A percentile compares a stretch with the other conserved stretches of the same genome.
Evolutionary conservation across 139 green algal genomes (phyloP).

Genomic region (Volvox reticuliferus): DNA sequence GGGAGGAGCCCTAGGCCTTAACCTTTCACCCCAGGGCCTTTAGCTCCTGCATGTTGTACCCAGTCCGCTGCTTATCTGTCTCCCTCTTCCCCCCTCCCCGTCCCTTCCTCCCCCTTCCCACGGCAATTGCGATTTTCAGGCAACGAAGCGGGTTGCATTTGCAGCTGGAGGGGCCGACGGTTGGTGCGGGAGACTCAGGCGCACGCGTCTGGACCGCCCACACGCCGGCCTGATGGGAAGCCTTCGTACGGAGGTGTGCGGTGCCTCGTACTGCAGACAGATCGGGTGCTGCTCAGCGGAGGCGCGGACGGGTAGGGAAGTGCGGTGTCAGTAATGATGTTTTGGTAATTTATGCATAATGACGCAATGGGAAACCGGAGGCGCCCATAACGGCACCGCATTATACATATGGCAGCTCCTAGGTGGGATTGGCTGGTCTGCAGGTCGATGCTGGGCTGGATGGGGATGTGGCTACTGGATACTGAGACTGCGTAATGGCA

Average conservation of each 20-base stretch:
- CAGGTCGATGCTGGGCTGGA: no score
- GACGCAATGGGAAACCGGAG: no score
- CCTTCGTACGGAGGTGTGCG: slow-evolving; percentile 56
- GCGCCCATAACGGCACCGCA: no score
- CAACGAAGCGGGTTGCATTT: slow-evolving; percentile 59
- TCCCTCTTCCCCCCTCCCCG: not conserved
- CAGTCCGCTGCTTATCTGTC: not conserved
- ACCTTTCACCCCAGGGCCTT: no score
- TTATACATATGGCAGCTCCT: no score
- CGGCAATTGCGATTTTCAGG: slow-evolving; percentile 47
- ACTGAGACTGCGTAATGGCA: no score
- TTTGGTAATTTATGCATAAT: no score
- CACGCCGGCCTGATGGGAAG: slow-evolving; percentile 56
- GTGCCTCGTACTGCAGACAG: slow-evolving; percentile 58
- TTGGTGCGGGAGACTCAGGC: slow-evolving; percentile 48
- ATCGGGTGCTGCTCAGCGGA: slow-evolving; percentile 54
- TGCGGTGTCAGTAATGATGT: no score
- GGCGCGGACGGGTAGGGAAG: slow-evolving; percentile 61
- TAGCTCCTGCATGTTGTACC: no score
- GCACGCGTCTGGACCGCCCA: slow-evolving; percentile 32
- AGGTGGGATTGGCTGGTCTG: no score
- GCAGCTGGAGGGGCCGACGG: slow-evolving; percentile 53
- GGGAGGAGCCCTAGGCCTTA: no score
- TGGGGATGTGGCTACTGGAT: no score
- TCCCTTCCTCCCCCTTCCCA: not conserved